These are phyloP conservation scores for Saccharomycopsis crataegensis DNA, from an alignment of 1,139 yeast species.

Conservation along the genomic window DNA sequence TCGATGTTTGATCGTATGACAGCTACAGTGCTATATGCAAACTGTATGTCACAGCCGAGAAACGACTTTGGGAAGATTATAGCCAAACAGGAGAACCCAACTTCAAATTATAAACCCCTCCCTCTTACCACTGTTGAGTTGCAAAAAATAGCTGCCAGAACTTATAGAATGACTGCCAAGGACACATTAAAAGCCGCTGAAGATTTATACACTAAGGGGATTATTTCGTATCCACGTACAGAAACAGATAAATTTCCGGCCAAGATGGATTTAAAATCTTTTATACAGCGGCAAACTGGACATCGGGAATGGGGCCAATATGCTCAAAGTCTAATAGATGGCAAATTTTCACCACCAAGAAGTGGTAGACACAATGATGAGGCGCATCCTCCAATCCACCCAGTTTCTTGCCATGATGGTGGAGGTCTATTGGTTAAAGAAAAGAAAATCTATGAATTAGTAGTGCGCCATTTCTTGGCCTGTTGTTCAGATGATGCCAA, in stretches of 20 bases:
- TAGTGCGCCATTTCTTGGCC: conserved; percentile 81
- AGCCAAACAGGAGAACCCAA: conserved; percentile 51
- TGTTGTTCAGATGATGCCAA: conserved; percentile 88
- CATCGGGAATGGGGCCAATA: conserved; percentile 42
- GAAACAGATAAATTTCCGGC: conserved; percentile 87
- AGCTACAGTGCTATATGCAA: conserved; percentile 57
- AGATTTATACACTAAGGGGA: conserved; percentile 75
- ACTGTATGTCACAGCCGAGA: conserved; percentile 40
- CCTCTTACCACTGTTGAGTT: conserved; percentile 95
- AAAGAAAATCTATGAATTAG: conserved; percentile 75
- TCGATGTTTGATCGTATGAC: conserved; percentile 67
- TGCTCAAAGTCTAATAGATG: conserved; percentile 30
- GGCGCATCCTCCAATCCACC: conserved; percentile 99
- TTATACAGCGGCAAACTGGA: conserved; percentile 54
- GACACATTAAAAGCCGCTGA: conserved; percentile 81
- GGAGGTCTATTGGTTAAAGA: conserved; percentile 40
- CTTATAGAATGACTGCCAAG: conserved; percentile 75
- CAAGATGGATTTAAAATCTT: conserved; percentile 56
- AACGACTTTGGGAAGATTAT: conserved; percentile 43
- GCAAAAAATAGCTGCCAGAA: conserved; percentile 77
- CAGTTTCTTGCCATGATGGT: conserved; percentile 41
- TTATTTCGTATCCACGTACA: conserved; percentile 91
- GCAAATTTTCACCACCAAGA: conserved; percentile 54
- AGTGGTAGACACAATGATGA: conserved; percentile 81
- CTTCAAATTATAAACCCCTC: conserved; percentile 71